Evolutionary conservation across 345 rosid species (phyloP).

Genomic region (Boechera retrofracta): DNA sequence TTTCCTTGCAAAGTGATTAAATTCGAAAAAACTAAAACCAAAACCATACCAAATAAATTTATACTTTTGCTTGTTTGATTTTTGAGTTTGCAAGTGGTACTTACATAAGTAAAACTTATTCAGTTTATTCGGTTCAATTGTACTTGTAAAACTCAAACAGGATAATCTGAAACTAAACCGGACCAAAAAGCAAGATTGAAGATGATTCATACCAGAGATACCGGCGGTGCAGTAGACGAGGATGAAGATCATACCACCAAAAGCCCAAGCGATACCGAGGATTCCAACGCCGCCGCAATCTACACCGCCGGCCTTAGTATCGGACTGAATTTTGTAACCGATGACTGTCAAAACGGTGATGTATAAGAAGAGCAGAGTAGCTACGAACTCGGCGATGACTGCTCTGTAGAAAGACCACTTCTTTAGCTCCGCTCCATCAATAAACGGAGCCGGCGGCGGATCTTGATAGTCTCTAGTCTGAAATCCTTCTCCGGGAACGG

Average conservation of each 20-base stretch:
- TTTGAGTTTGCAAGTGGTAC: not conserved
- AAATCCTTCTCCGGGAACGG: slow-evolving; percentile 53
- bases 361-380: slow-evolving; percentile 87
- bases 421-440: slow-evolving; percentile 63
- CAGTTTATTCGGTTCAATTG: not conserved
- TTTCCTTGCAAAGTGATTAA: not conserved
- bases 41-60: not conserved
- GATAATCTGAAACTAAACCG: slow-evolving; percentile 6
- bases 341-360: slow-evolving; percentile 81
- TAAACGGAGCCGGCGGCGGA: slow-evolving; percentile 77
- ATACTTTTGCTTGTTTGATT: not conserved
- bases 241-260: slow-evolving; percentile 93
- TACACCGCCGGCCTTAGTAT: slow-evolving; percentile 10
- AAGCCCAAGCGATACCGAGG: slow-evolving; percentile 94
- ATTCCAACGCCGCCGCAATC: slow-evolving; percentile 80
- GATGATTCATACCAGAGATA: slow-evolving; percentile 67
- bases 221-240: slow-evolving; percentile 98
- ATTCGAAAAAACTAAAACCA: not conserved
- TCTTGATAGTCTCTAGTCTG: slow-evolving; percentile 80
- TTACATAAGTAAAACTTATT: not conserved
- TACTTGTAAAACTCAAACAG: not conserved
- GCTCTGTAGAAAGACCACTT: slow-evolving; percentile 92
- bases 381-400: slow-evolving; percentile 82
- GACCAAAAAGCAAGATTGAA: slow-evolving; percentile 39
- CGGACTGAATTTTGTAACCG: slow-evolving; percentile 68